Conservation (phyloP, 73 alveolate genomes). For the Paramecium octaurelia region DNA sequence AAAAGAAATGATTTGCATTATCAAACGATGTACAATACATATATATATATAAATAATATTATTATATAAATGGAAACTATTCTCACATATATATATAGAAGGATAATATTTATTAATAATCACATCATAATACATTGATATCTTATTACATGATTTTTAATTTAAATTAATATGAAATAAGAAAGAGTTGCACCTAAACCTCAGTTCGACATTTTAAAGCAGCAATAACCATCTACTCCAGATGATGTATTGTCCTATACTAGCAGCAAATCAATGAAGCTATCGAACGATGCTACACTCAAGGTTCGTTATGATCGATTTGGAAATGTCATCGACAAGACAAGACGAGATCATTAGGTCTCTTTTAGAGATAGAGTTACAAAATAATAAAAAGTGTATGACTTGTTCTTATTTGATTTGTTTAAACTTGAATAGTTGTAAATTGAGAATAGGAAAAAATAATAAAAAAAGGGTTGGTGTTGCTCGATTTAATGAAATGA, state of each 20-base stretch:
- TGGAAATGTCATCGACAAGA: not conserved
- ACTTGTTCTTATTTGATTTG: not conserved
- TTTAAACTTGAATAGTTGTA: not conserved
- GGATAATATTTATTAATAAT: not conserved
- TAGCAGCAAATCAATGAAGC: not conserved
- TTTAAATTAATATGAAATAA: not conserved
- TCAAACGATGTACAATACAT: slow-evolving; percentile 1
- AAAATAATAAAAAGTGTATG: not conserved
- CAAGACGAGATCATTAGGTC: not conserved
- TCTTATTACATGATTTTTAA: not conserved
- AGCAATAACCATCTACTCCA: not conserved
- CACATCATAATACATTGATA: not conserved
- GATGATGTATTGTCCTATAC: not conserved
- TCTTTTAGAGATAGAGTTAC: not conserved
- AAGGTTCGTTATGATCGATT: not conserved
- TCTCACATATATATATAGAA: not conserved
- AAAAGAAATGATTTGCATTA: slow-evolving; percentile 43
- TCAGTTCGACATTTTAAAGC: not conserved
- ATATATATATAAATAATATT: not conserved
- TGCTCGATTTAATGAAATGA: not conserved
- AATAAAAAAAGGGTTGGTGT: not conserved
- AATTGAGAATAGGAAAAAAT: not conserved
- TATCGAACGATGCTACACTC: not conserved
- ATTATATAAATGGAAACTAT: not conserved
- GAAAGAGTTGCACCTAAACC: not conserved